These are phyloP conservation scores for Globisporangium middletonii DNA, from an alignment of 352 stramenopile species.

Conservation along the genomic window DNA sequence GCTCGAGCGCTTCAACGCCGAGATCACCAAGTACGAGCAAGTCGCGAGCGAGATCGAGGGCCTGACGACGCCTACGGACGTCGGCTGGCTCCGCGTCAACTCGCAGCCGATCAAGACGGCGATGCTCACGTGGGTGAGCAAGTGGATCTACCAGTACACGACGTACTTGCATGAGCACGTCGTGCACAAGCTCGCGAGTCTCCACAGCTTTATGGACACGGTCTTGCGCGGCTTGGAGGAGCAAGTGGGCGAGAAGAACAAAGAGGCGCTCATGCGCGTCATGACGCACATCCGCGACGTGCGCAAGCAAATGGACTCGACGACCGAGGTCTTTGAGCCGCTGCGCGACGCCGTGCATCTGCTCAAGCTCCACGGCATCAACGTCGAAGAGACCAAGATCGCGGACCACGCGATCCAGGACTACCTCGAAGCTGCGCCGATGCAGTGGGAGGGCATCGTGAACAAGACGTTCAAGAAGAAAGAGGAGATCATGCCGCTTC, in stretches of 20 bases:
- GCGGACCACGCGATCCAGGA: conserved; percentile 75
- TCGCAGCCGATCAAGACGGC: conserved; percentile 96
- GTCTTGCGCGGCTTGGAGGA: conserved; percentile 89
- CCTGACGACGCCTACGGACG: conserved; percentile 87
- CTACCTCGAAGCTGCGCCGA: conserved; percentile 94
- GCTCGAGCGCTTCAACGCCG: conserved; percentile 93
- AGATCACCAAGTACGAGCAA: conserved; percentile 95
- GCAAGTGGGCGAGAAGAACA: conserved; percentile 89
- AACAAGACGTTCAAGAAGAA: conserved; percentile 99
- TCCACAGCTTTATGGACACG: conserved; percentile 93
- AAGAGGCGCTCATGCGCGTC: conserved; percentile 95
- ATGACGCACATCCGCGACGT: conserved; percentile 96
- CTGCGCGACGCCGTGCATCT: conserved; percentile 92
- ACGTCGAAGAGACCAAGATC: conserved; percentile 88
- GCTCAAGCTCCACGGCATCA: conserved; percentile 92
- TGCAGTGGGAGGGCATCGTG: conserved; percentile 97
- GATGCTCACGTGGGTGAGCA: conserved; percentile 93
- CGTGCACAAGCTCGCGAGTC: conserved; percentile 76
- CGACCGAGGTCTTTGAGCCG: conserved; percentile 93
- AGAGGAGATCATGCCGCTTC: conserved; percentile 96
- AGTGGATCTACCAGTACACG: conserved; percentile 96
- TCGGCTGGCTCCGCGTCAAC: conserved; percentile 97
- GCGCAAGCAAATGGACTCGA: conserved; percentile 90
- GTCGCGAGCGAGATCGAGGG: conserved; percentile 89
- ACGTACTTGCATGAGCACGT: conserved; percentile 92